These are phyloP conservation scores for Clarireedia paspali DNA, from an alignment of 2,329 filamentous ascomycete genomes.

Conservation along the genomic window DNA sequence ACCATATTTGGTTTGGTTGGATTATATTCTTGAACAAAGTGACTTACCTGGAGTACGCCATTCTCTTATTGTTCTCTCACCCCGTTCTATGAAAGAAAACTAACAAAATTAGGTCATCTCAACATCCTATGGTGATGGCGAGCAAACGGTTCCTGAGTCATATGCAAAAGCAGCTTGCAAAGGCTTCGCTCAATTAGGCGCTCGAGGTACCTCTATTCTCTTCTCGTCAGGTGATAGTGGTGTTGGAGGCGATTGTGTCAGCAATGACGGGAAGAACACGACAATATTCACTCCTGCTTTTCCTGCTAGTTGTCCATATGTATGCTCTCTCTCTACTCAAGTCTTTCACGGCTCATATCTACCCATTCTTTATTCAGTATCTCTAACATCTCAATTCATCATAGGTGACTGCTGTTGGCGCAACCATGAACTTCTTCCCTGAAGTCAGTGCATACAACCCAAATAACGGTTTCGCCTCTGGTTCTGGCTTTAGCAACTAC, in stretches of 20 bases:
- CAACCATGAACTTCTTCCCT: slow-evolving; percentile 27
- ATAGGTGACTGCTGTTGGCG: slow-evolving; percentile 54
- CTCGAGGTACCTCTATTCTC: slow-evolving; percentile 44
- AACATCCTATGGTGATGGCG: slow-evolving; percentile 51
- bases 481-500: slow-evolving; percentile 45
- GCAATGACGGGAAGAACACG: slow-evolving; percentile 49
- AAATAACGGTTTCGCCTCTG: slow-evolving; percentile 31
- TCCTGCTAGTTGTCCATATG: slow-evolving; percentile 38
- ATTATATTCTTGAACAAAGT: slow-evolving; percentile 36
- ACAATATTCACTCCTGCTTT: slow-evolving; percentile 47
- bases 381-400: too few relatives aligned
- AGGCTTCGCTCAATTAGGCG: slow-evolving; percentile 44
- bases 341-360: too few relatives aligned
- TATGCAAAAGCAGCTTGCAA: slow-evolving; percentile 48
- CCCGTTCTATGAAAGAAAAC: too few relatives aligned
- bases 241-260: slow-evolving; percentile 36
- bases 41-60: slow-evolving; percentile 3
- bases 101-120: slow-evolving; percentile 37
- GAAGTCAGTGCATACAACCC: slow-evolving; percentile 31
- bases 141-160: slow-evolving; percentile 42
- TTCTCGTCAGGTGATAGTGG: slow-evolving; percentile 46
- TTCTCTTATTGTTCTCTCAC: slow-evolving; percentile 31
- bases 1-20: slow-evolving; percentile 47
- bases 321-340: neutral
- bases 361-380: too few relatives aligned